Base-by-base conservation (phyloP, 2,329 filamentous ascomycete species). In the Aureobasidium melanogenum region DNA sequence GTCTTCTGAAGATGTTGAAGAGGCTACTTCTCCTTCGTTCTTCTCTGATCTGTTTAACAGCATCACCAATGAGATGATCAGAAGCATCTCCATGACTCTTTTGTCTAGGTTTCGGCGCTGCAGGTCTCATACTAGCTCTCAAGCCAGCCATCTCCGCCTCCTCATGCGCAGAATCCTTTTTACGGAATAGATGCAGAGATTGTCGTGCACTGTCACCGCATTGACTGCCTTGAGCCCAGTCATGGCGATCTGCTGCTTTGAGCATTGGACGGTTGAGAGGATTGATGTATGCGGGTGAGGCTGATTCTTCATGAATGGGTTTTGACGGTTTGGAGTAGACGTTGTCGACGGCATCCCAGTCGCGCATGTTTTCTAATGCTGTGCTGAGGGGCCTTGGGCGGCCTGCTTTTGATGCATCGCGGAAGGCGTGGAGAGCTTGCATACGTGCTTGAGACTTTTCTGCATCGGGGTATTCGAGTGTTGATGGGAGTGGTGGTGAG, bases 291-390 rank as follows among this genome's bases (percentile, higher is more conserved):
- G 30, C 14, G 1, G 55, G 4, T 19, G 55, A 15, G 24, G 34
- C 6, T 41, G 38, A n/a, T 43, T 34, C 44, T 34, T 47, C 38
- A 5, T 34, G 59, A 5, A 58, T 10, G n/a, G 63, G 34, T 2
- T 48, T 26, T 10, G 10, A 26, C 8, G 8, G 58, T 32, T 30
- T 38, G 10, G 26, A 50, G 46, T 55, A 63, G 12, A 41, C 15
- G 17, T 54, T 63, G 46, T 32, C 19, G 7, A 47, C 19, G 24
- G 58, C 32, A 17, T 64, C 63, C 36, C 57, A 59, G 15, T 54
- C 58, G 52, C 57, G 58, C 57, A 63, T 34, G 36, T 64, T 62
- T 17, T 64, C 61, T n/a, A 64, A 52, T n/a, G 63, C 63, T 15
- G 58, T 61, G 61, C 61, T 64, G 15, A 63, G 52, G 3, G 63